Evolutionary conservation across 352 stramenopile genomes (phyloP).

Genomic region (Phytophthora pini): DNA sequence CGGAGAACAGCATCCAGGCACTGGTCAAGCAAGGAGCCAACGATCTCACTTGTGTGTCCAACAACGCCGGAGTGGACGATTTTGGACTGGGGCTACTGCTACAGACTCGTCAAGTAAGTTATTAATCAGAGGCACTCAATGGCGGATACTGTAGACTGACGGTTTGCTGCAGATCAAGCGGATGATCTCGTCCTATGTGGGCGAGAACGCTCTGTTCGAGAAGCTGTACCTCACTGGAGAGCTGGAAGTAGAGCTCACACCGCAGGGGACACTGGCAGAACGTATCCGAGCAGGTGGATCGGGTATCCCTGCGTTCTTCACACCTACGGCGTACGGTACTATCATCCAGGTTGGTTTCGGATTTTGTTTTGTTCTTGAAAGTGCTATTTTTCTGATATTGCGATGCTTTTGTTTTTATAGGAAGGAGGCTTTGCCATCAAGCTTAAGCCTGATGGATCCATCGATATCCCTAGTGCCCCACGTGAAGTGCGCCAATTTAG

Average conservation of each 20-base stretch:
- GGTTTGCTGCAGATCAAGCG: slow-evolving; percentile 85
- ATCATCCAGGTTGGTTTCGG: slow-evolving; percentile 73
- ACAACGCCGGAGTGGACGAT: slow-evolving; percentile 95
- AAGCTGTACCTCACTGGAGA: slow-evolving; percentile 92
- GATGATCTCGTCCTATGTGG: slow-evolving; percentile 97
- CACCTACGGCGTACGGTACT: slow-evolving; percentile 93
- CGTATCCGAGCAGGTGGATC: slow-evolving; percentile 92
- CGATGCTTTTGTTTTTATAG: slow-evolving; percentile 13
- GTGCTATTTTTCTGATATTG: neutral
- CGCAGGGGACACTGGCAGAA: slow-evolving; percentile 95
- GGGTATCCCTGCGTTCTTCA: slow-evolving; percentile 97
- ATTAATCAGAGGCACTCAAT: too few relatives aligned
- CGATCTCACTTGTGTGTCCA: slow-evolving; percentile 91
- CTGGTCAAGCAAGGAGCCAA: slow-evolving; percentile 86
- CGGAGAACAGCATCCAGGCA: slow-evolving; percentile 90
- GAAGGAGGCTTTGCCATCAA: slow-evolving; percentile 85
- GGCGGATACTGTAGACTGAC: neutral
- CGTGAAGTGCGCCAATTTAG: slow-evolving; percentile 81
- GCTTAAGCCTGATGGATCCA: slow-evolving; percentile 70
- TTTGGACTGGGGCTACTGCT: slow-evolving; percentile 94
- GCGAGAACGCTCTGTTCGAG: slow-evolving; percentile 96
- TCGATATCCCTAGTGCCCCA: slow-evolving; percentile 69
- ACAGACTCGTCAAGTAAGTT: slow-evolving; percentile 85
- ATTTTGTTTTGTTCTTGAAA: neutral
- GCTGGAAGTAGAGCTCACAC: slow-evolving; percentile 97